Evolutionary conservation across 352 stramenopile species (phyloP), one percentile per base, ranked within the genome.

Genomic region (Globisporangium megalacanthum): DNA sequence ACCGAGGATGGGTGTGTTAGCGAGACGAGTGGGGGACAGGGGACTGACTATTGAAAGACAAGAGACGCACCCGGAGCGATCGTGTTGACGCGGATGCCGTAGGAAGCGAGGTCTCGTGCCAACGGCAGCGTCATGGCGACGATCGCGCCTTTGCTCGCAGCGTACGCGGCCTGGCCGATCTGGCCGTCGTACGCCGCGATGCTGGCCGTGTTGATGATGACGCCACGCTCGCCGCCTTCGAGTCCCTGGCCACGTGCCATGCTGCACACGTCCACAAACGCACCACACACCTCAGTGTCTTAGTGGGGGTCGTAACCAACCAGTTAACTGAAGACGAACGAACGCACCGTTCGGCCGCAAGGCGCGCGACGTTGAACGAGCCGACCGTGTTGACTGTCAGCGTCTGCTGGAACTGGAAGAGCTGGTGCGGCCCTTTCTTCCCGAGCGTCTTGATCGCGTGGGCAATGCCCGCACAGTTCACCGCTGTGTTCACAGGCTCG

Each of bases 181-280:
- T 99, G 94, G 39, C 97, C 97, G 20, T 99, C 97, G 68, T 97
- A 99, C 1, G 96, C 97, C 49, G 97, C 97, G 52, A 99, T 97
- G 65, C 88, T 98, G 13, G 97, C 96, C 11, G 97, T 99, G 77
- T 99, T 99, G 63, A 99, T 97, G 60, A 99, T 99, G 50, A 98
- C 88, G 17, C 97, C 97, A 29, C 95, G 81, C 54, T 98, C 79
- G 9, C 92, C 93, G 58, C 94, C 83, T 61, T 73, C 55, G 51
- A 85, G 69, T 6, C 75, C 68, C 52, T 66, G 57, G 14, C 64
- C 83, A 60, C 95, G 94, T 42, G 86, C 64, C 90, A 97, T 97
- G 55, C 86, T 97, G 58, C 10, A 53, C 17, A 15, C 6, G 8
- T 29, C 6, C 19, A 61, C 6, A 68, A 39, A 39, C 44, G 22